Base-by-base conservation (phyloP, 2,329 filamentous ascomycete species). In the Diaporthe sp. region DNA sequence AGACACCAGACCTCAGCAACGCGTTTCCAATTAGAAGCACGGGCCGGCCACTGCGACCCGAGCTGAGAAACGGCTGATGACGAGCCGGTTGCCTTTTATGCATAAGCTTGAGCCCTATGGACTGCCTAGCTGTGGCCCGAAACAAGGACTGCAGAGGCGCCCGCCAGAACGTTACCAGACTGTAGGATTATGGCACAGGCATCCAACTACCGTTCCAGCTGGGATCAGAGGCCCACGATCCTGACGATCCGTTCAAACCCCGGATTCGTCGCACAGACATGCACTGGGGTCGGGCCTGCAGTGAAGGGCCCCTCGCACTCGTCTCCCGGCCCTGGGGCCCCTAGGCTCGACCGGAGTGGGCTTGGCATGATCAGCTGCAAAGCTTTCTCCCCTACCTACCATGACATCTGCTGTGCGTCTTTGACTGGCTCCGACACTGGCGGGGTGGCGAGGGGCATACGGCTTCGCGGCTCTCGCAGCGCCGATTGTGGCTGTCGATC, bases 101-200 rank as follows among this genome's bases (percentile, higher is more conserved):
- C 69, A 71, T 71, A 45, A 61, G 69, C 69, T 52, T 72, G 69
- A 64, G 57, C 69, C 69, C 69, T 64, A 61, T 54, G 57, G 67
- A 40, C 45, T 72, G 33, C 38, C 68, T 40, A 61, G 57, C 45
- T 64, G 35, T 68, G 64, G 45, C 64, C 64, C 47, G 64, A 68
- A 68, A 54, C 47, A 68, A 68, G n/a, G 30, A 54, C 64, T 38
- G 70, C 70, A 72, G 57, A 54, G 45, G 70, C 70, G 70, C 57
- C 69, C 47, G 55, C 54, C 30, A 58, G 30, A 45, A 50, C 57
- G 69, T 71, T 64, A 55, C 57, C 57, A 64, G 57, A 72, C 70
- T 72, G 57, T 40, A 72, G 70, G 45, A 42, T 33, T 25, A 40
- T 64, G 33, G 57, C 42, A 64, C 57, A 42, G 45, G 70, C 55